Conservation (phyloP, 1,284 basidiomycete genomes). For the Coniferiporia sulphurascens region DNA sequence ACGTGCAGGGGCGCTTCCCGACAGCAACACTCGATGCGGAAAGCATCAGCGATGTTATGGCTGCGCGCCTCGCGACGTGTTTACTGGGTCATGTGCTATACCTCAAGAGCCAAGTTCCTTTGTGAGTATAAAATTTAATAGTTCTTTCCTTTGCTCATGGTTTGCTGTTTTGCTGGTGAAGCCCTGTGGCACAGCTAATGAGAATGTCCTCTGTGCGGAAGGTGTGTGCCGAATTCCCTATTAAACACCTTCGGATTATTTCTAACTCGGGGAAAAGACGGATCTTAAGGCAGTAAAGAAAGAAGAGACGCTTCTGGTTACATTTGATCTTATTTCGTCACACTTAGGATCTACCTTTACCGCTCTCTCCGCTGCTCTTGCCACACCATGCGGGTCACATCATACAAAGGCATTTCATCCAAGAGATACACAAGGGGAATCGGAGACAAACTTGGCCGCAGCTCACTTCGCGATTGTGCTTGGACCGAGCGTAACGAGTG, state of each 20-base stretch:
- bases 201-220: conserved; percentile 41
- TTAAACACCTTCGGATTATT: not conserved
- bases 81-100: conserved; percentile 65
- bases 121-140: conserved; percentile 43
- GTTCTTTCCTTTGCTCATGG: not conserved
- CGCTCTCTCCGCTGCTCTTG: conserved; percentile 59
- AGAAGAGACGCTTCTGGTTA: conserved; percentile 51
- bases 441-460: not conserved
- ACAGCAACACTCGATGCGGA: conserved; percentile 46
- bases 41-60: conserved; percentile 49
- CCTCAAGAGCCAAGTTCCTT: conserved; percentile 69
- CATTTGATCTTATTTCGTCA: conserved; percentile 65
- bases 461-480: conserved; percentile 57
- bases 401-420: conserved; percentile 15
- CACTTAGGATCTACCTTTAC: conserved; percentile 70
- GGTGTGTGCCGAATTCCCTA: conserved; percentile 25
- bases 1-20: conserved; percentile 27
- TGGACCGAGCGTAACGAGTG: conserved; percentile 48
- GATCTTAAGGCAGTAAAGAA: conserved; percentile 49
- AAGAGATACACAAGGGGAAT: not conserved
- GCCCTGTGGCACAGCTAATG: conserved; percentile 58
- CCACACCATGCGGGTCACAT: conserved; percentile 19
- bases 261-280: conserved; percentile 25
- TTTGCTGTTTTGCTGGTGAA: conserved; percentile 24
- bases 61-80: conserved; percentile 53